Conservation (phyloP, 495 filamentous ascomycete species). For the Daldinia childiae region DNA sequence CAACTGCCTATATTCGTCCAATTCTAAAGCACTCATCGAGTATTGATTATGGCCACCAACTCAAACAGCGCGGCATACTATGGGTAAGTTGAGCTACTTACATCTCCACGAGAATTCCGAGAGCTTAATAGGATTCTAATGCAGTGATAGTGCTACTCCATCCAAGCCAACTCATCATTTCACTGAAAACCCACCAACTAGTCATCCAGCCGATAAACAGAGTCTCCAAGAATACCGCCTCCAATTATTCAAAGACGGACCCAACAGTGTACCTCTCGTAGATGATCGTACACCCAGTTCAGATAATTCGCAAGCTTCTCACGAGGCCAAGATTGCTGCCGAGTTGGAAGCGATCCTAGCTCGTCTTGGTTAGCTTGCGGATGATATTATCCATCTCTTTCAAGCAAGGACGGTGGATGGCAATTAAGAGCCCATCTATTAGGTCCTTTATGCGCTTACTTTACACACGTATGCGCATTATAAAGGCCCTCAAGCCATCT, state of each 20-base stretch:
- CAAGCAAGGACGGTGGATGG: not conserved
- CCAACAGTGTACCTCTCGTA: constrained; percentile 3
- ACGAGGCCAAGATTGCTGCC: not conserved
- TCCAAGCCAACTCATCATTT: not conserved
- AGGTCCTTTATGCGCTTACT: too few relatives aligned
- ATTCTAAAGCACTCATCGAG: not conserved
- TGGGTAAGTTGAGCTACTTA: not conserved
- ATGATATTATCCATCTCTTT: not conserved
- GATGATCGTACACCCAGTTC: not conserved
- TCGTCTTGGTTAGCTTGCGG: not conserved
- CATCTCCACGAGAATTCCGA: too few relatives aligned
- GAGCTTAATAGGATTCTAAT: not conserved
- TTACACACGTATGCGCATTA: too few relatives aligned
- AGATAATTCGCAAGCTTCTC: not conserved
- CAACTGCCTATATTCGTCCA: too few relatives aligned
- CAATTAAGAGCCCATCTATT: too few relatives aligned
- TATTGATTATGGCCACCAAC: not conserved
- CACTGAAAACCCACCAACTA: not conserved
- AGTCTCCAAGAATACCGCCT: constrained; percentile 8
- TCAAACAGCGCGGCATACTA: not conserved
- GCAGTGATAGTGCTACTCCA: not conserved
- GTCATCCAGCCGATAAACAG: not conserved
- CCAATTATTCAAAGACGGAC: not conserved
- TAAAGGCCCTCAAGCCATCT: too few relatives aligned
- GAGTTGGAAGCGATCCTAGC: constrained; percentile 3